phyloP scores from a whole-genome alignment of 1,284 basidiomycete genomes.

The Marasmius tenuissimus region DNA sequence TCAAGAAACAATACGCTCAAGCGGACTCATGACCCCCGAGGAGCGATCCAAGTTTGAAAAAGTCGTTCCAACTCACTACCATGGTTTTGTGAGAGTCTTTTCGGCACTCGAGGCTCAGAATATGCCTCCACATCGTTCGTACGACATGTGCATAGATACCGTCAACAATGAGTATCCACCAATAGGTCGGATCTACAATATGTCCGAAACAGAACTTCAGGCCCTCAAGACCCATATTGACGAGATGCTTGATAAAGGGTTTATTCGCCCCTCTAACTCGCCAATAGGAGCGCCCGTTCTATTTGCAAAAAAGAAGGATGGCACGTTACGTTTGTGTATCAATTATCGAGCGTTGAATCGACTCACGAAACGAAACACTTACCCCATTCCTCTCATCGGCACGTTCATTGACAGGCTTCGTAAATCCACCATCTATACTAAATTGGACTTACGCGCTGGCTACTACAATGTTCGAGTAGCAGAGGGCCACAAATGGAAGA shows the following conservation, averaged over 20 bases:
- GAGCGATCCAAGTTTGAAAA: not conserved
- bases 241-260: not conserved
- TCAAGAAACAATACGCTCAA: no score
- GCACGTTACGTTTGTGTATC: not conserved
- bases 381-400: not conserved
- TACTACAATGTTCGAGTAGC: not conserved
- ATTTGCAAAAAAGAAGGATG: slow-evolving; percentile 9
- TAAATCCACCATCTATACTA: not conserved
- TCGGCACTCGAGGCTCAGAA: not conserved
- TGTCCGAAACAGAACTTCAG: not conserved
- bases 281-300: slow-evolving; percentile 4
- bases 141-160: not conserved
- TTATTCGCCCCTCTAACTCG: not conserved
- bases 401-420: not conserved
- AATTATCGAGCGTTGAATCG: slow-evolving; percentile 1
- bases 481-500: not conserved
- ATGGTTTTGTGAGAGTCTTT: slow-evolving; percentile 1
- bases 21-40: not conserved
- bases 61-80: not conserved
- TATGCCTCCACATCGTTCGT: not conserved
- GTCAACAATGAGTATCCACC: not conserved
- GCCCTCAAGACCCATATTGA: not conserved
- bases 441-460: not conserved
- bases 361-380: not conserved
- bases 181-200: not conserved